Percentiles rank a stretch among this genome's conserved stretches.
Conservation (phyloP, 192 early-diverging fungal species). For the Entomortierella beljakovae region DNA sequence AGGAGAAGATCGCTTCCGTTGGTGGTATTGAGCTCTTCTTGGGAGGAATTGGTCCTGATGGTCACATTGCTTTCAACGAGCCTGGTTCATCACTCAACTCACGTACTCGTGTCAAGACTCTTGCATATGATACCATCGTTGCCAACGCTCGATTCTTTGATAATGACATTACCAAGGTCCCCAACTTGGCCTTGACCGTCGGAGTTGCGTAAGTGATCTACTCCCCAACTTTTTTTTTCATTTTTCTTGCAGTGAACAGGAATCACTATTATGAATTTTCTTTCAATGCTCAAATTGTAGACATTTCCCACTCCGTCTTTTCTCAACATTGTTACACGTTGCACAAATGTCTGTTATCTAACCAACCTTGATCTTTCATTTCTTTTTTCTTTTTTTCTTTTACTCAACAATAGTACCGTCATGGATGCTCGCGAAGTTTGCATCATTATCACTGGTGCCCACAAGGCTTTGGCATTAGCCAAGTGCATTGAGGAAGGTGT, state of each 20-base stretch:
- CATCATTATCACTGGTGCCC: slow-evolving; percentile 88
- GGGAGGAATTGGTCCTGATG: slow-evolving; percentile 92
- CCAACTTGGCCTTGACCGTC: slow-evolving; percentile 88
- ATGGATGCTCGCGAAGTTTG: slow-evolving; percentile 90
- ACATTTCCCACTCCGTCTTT: background rate
- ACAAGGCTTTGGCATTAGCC: slow-evolving; percentile 84
- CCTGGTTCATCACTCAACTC: slow-evolving; percentile 86
- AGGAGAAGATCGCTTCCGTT: slow-evolving; percentile 80
- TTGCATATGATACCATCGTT: slow-evolving; percentile 90
- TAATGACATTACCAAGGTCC: slow-evolving; percentile 84
- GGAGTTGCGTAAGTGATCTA: slow-evolving; percentile 74
- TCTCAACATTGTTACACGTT: background rate
- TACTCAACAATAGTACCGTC: slow-evolving; percentile 70
- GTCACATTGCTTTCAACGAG: slow-evolving; percentile 94
- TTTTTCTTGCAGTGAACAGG: background rate
- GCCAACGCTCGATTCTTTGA: slow-evolving; percentile 91
- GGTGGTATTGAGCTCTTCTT: slow-evolving; percentile 92
- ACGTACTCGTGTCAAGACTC: slow-evolving; percentile 86
- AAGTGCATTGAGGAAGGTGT: slow-evolving; percentile 87
- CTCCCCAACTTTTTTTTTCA: background rate
- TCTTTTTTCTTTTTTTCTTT: background rate
- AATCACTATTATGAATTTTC: background rate
- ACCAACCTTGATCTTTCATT: slow-evolving; percentile 6
- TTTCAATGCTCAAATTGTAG: background rate
- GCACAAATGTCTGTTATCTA: slow-evolving; percentile 17